Percentiles rank a stretch among this genome's conserved stretches.
phyloP scores from a whole-genome alignment of 1,284 basidiomycete genomes.

The Dichomitus squalens region DNA sequence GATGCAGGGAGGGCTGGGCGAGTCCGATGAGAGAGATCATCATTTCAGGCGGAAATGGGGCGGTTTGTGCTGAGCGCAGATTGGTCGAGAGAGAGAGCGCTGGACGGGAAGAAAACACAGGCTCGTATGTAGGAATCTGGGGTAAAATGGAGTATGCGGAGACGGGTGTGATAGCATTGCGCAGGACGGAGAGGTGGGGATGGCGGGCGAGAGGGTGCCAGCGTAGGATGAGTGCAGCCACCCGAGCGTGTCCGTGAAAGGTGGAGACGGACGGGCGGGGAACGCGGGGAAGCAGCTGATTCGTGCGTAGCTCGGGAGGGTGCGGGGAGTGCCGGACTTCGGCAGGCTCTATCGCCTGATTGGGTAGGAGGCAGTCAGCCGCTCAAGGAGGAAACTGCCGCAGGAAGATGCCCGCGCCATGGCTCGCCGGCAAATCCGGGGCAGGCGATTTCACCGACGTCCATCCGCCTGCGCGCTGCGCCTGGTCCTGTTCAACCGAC shows the following conservation, averaged over 20 bases:
- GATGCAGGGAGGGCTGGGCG: neutral
- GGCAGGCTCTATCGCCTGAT: neutral
- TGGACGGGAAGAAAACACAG: neutral
- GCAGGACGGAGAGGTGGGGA: neutral
- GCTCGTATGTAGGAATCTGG: too few species aligned
- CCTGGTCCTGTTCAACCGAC: neutral
- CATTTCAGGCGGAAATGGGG: conserved; percentile 10
- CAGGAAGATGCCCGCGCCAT: conserved; percentile 19
- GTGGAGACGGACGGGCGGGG: neutral
- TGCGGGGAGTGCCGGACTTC: neutral
- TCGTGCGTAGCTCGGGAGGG: neutral
- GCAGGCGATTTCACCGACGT: conserved; percentile 21
- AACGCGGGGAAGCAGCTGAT: conserved; percentile 4
- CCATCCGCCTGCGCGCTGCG: conserved; percentile 7
- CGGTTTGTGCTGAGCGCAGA: conserved; percentile 2
- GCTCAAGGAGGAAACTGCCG: conserved; percentile 15
- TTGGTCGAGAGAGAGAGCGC: conserved; percentile 5
- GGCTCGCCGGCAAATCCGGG: conserved; percentile 26
- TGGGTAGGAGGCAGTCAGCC: neutral
- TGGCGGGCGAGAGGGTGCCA: neutral
- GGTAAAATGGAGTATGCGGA: neutral
- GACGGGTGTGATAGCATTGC: neutral
- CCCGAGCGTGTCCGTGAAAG: too few species aligned
- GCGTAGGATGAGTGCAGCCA: neutral
- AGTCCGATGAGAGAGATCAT: neutral